phyloP scores from a whole-genome alignment of 2,329 filamentous ascomycete genomes.

The Fusarium sp. region DNA sequence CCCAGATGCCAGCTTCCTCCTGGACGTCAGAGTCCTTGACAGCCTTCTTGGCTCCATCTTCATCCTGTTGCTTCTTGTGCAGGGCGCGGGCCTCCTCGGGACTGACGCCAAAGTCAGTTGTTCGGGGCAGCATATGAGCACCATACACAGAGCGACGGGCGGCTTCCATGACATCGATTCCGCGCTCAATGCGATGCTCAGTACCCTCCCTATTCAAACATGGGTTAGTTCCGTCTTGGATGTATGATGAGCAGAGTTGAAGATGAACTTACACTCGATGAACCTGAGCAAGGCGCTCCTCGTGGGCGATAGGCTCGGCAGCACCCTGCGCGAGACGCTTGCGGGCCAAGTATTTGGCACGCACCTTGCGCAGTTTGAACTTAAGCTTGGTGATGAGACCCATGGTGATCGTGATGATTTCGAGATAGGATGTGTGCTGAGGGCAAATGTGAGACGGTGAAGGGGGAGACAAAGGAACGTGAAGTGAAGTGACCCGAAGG shows the following conservation, averaged over 20 bases:
- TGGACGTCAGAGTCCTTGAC: not conserved
- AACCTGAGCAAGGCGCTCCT: accelerated
- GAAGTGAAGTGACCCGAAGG: not conserved
- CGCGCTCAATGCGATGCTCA: accelerated
- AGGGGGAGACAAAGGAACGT: not conserved
- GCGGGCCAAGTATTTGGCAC: too few relatives aligned
- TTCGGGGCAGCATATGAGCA: accelerated
- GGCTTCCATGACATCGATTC: accelerated
- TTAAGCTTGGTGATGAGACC: accelerated
- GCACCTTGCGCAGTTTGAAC: not conserved
- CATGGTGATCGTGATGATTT: not conserved
- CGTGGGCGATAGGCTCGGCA: not conserved
- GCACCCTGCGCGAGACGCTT: too few relatives aligned
- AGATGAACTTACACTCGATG: constrained; percentile 15
- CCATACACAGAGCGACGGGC: accelerated
- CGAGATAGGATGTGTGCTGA: not conserved
- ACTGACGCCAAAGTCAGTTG: accelerated
- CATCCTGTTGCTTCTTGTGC: accelerated
- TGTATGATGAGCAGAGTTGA: not conserved
- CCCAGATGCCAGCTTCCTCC: not conserved
- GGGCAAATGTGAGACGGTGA: not conserved
- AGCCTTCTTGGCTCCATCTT: accelerated
- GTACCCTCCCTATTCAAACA: not conserved
- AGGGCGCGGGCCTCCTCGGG: accelerated
- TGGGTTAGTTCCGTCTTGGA: not conserved